Evolutionary conservation across 2,329 filamentous ascomycete species (phyloP).

Genomic region (Myriosclerotinia duriaeana): DNA sequence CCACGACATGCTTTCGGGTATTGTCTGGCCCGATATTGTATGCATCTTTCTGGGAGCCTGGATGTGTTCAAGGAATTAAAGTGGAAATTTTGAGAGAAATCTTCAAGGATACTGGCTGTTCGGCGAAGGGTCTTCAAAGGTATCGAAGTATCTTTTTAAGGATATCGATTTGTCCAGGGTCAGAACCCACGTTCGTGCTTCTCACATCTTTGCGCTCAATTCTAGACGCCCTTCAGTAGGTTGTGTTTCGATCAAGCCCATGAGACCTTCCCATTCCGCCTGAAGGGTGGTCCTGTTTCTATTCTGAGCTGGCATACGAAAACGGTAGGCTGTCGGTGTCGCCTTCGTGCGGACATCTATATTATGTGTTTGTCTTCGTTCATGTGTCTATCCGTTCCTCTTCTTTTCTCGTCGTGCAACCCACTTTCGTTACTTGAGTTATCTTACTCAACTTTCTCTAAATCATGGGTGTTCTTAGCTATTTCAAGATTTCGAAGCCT

Average conservation of each 20-base stretch:
- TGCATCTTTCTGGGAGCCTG: neutral
- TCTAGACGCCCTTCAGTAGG: slow-evolving; percentile 12
- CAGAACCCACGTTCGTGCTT: slow-evolving; percentile 11
- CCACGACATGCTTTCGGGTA: neutral
- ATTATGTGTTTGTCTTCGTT: slow-evolving; percentile 22
- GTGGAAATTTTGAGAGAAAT: slow-evolving; percentile 9
- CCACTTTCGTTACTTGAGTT: slow-evolving; percentile 20
- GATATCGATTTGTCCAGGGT: slow-evolving; percentile 6
- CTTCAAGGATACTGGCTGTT: neutral
- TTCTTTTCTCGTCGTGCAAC: slow-evolving; percentile 13
- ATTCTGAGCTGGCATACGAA: slow-evolving; percentile 16
- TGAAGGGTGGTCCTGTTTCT: neutral
- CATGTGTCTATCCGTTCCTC: slow-evolving; percentile 10
- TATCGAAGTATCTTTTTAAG: neutral
- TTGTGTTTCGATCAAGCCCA: slow-evolving; percentile 8
- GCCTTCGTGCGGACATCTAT: slow-evolving; percentile 10
- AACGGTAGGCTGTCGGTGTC: slow-evolving; percentile 11
- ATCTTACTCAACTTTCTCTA: slow-evolving; percentile 13
- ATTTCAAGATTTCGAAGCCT: slow-evolving; percentile 23
- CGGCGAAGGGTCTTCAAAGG: neutral
- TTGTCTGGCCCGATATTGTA: neutral
- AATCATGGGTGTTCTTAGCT: slow-evolving; percentile 22
- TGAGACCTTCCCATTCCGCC: slow-evolving; percentile 12
- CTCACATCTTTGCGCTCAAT: neutral
- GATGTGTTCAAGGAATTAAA: neutral